Evolutionary conservation across 1,284 basidiomycete species (phyloP).

Genomic region (Flammula alnicola): DNA sequence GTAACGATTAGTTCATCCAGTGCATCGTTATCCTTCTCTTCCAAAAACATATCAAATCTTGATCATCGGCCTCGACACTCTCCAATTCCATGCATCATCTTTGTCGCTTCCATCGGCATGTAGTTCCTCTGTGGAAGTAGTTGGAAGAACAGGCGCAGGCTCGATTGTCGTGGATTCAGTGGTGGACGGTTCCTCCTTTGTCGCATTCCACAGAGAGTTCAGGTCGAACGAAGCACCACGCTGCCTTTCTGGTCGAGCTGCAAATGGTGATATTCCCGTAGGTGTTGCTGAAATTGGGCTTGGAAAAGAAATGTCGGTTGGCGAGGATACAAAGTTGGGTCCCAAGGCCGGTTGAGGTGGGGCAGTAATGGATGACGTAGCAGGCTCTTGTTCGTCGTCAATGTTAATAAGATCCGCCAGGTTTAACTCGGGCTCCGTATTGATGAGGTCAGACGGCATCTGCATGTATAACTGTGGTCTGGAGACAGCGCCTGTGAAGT

Average conservation of each 20-base stretch:
- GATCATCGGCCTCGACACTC: constrained; percentile 61
- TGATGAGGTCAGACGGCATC: constrained; percentile 43
- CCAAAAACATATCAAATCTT: constrained; percentile 83
- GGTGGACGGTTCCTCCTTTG: constrained; percentile 35
- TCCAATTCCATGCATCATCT: constrained; percentile 52
- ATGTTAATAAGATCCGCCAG: constrained; percentile 79
- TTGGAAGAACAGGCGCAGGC: constrained; percentile 16
- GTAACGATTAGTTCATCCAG: constrained; percentile 35
- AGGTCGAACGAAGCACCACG: constrained; percentile 66
- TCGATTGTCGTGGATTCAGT: constrained; percentile 8
- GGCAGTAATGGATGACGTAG: constrained; percentile 18
- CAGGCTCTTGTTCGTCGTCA: constrained; percentile 60
- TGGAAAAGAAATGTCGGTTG: constrained; percentile 23
- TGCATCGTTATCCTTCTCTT: constrained; percentile 54
- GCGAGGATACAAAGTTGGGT: constrained; percentile 16
- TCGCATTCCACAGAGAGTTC: constrained; percentile 67
- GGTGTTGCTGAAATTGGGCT: constrained; percentile 25
- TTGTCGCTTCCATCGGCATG: constrained; percentile 40
- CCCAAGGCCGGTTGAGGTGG: constrained; percentile 6
- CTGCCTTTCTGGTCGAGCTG: constrained; percentile 49
- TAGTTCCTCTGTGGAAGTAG: constrained; percentile 19
- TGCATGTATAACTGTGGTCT: constrained; percentile 46
- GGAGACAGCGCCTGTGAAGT: constrained; percentile 28
- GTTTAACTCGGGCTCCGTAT: constrained; percentile 66
- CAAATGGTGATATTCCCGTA: constrained; percentile 57